Evolutionary conservation across 257 asterid species (phyloP), one percentile per base, ranked within the genome.

Genomic region (Ocimum tenuiflorum): DNA sequence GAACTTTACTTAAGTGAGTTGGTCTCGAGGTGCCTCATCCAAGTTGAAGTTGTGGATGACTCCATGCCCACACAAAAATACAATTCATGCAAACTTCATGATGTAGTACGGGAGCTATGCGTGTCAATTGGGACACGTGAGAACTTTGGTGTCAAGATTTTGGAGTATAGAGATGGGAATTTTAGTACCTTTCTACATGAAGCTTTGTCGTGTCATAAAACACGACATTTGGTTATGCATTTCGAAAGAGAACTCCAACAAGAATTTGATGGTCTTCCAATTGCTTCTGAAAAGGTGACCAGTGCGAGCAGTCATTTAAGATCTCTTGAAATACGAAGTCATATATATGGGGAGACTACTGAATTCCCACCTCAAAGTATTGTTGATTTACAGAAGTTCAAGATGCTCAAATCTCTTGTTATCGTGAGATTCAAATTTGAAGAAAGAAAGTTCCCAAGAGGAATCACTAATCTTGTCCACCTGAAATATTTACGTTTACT

Each of bases 21-120:
- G 41, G 61, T 27, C 31, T 65, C 70, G 0, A 65, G 70, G 51
- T 65, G 51, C 20, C 11, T 65, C 7, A 42, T 65, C 27, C 50
- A 50, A 50, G 50, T 51, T 38, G 36, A 29, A 48, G 3, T 31
- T n/a, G n/a, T n/a, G n/a, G n/a, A n/a, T n/a, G n/a, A n/a, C n/a
- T n/a, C n/a, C n/a, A n/a, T n/a, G n/a, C n/a, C n/a, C n/a, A n/a
- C n/a, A n/a, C n/a, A n/a, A n/a, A 38, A 51, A 19, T 35, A 50
- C 22, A 14, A 3, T 1, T 11, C 24, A 0, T 65, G 61, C 52
- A 8, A 17, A 51, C 71, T 65, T 65, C 71, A 65, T n/a, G 71
- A 65, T 20, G 62, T 20, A 6, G 42, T 65, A 3, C 52, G 61
- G 22, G 41, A 51, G 2, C 27, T 50, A n/a, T 65, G 71, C n/a